Evolutionary conservation across 306 rosid species (phyloP), one percentile per base, ranked within the genome.

Genomic region (Gastrolobium bilobum): DNA sequence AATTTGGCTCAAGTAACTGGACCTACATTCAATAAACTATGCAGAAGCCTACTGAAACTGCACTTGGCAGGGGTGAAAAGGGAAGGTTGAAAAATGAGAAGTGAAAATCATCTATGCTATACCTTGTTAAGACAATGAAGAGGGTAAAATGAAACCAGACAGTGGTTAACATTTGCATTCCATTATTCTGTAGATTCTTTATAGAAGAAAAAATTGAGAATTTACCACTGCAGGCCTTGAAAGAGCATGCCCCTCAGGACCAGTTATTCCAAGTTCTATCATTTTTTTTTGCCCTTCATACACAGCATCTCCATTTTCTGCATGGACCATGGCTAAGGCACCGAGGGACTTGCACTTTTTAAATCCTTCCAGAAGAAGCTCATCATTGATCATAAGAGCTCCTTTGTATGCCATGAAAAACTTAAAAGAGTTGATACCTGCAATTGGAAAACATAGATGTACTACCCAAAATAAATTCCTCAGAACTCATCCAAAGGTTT

Each of bases 321-420:
- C 99, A 88, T 94, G 99, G 63, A 94, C 97, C 99, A 94, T 94
- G 60, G 99, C 97, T 79, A 94, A 75, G 77, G 99, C 97, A 68
- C 99, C 99, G 40, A 94, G 99, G 66, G 97, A 89, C 89, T 92
- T 92, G 90, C 99, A 92, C 82, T 81, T 94, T 75, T 85, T 89
- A 59, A 94, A 85, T 62, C 93, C 99, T 87, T 94, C 88, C 77
- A 94, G 77, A 57, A 94, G 86, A 73, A 94, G 93, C 71, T 94
- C 99, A 76, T 94, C 99, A 48, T 75, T 87, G 81, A 94, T 63
- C 99, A 94, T 92, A 38, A 92, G 83, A 68, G 92, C 46, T 40
- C 97, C 97, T 88, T 92, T 92, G 88, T 94, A 94, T 31, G 99
- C 97, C 89, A 94, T 57, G 88, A 94, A 94, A 88, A 92, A 94